Conservation (phyloP, 1,139 yeast species). For the Pichia sp. region DNA sequence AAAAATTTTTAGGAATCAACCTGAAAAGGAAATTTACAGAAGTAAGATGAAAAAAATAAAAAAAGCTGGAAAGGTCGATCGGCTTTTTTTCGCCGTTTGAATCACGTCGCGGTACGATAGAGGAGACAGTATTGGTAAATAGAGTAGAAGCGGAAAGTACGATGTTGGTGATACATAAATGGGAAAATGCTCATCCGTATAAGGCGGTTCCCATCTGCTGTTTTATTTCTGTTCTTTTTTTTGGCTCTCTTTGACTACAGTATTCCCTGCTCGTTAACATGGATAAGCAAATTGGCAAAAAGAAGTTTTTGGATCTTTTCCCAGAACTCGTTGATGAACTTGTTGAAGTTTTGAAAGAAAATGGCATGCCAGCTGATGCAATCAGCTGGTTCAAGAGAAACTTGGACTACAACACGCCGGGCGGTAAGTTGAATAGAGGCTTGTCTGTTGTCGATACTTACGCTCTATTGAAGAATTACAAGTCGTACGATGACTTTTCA, state of each 20-base stretch:
- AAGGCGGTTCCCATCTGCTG: neutral
- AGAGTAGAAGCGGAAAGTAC: neutral
- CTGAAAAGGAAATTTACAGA: slow-evolving; percentile 7
- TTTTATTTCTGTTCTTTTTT: neutral
- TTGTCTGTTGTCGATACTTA: slow-evolving; percentile 92
- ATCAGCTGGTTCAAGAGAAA: slow-evolving; percentile 76
- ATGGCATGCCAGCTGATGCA: slow-evolving; percentile 86
- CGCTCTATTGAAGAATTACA: slow-evolving; percentile 65
- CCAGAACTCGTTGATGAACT: slow-evolving; percentile 78
- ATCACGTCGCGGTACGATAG: neutral
- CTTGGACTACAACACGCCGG: slow-evolving; percentile 84
- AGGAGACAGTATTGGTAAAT: neutral
- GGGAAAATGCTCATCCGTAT: neutral
- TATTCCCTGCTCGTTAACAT: slow-evolving; percentile 16
- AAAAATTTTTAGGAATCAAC: slow-evolving; percentile 7
- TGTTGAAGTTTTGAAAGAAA: slow-evolving; percentile 53
- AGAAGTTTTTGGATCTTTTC: slow-evolving; percentile 69
- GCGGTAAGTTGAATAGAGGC: slow-evolving; percentile 97
- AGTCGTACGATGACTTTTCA: slow-evolving; percentile 51
- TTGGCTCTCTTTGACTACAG: neutral
- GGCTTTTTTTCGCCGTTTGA: slow-evolving; percentile 3
- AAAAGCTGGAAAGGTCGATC: slow-evolving; percentile 1
- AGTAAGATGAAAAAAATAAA: neutral
- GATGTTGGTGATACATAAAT: neutral
- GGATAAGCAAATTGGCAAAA: slow-evolving; percentile 44